Evolutionary conservation across 2,329 filamentous ascomycete genomes (phyloP).

Genomic region (Neofusicoccum ribis): DNA sequence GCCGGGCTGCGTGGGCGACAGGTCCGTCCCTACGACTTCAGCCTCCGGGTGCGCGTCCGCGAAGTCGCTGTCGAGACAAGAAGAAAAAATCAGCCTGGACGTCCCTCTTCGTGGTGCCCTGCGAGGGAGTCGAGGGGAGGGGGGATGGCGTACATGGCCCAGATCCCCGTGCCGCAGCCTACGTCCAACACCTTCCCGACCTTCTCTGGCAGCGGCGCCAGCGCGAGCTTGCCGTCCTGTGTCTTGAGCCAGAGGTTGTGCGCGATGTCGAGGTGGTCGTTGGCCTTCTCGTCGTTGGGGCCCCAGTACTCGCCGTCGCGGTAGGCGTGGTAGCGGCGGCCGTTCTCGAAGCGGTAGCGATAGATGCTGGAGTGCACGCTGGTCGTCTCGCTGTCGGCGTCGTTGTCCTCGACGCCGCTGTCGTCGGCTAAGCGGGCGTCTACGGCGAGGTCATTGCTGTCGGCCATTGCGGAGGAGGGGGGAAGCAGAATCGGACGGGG

Average conservation of each 20-base stretch:
- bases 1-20: constrained; percentile 41
- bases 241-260: constrained; percentile 43
- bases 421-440: background rate
- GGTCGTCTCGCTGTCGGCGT: constrained; percentile 10
- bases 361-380: constrained; percentile 27
- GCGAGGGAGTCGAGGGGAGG: constrained; percentile 24
- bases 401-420: background rate
- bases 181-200: constrained; percentile 16
- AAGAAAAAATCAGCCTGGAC: constrained; percentile 22
- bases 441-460: background rate
- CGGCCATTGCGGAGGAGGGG: background rate
- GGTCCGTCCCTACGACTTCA: constrained; percentile 48
- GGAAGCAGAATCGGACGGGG: background rate
- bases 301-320: constrained; percentile 26
- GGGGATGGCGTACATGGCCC: constrained; percentile 18
- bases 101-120: too few relatives aligned
- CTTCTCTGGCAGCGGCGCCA: constrained; percentile 32
- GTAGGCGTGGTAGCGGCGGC: constrained; percentile 19
- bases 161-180: constrained; percentile 20
- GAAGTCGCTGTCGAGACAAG: background rate
- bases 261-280: constrained; percentile 48
- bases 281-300: constrained; percentile 46
- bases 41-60: constrained; percentile 36
- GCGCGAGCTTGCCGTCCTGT: constrained; percentile 35
- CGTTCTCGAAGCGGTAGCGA: constrained; percentile 29